Conservation (phyloP, 1,284 basidiomycete genomes). For the Ustilago vetiveriae region DNA sequence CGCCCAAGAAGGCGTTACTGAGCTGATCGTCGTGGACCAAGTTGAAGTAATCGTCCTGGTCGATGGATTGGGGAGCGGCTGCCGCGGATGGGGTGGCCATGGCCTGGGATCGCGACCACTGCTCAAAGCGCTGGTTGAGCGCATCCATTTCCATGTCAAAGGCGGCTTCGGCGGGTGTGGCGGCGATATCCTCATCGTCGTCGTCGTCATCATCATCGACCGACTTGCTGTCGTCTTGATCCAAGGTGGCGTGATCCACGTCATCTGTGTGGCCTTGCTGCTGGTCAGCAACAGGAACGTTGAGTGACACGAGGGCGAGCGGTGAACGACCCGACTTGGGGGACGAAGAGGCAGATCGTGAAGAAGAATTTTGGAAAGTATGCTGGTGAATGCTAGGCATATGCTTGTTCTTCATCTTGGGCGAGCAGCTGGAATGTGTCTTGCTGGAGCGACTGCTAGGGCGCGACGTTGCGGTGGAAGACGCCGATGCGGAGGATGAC, state of each 20-base stretch:
- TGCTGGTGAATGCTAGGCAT: conserved; percentile 33
- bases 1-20: not conserved
- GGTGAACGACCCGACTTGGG: conserved; percentile 37
- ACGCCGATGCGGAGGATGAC: conserved; percentile 1
- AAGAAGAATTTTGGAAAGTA: conserved; percentile 12
- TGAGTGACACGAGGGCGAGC: conserved; percentile 32
- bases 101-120: conserved; percentile 25
- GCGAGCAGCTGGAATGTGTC: conserved; percentile 35
- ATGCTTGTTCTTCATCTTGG: conserved; percentile 42
- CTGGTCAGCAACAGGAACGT: conserved; percentile 32
- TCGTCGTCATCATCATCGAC: conserved; percentile 1
- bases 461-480: conserved; percentile 1
- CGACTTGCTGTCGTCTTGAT: not conserved
- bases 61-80: not conserved
- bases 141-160: conserved; percentile 46
- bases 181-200: conserved; percentile 2
- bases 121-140: conserved; percentile 38
- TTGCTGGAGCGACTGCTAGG: conserved; percentile 23
- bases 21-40: conserved; percentile 21
- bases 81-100: conserved; percentile 1
- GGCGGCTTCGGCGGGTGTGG: conserved; percentile 8
- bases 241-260: not conserved
- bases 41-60: conserved; percentile 40
- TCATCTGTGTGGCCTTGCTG: conserved; percentile 7
- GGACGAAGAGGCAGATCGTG: conserved; percentile 27